Evolutionary conservation across 2,329 filamentous ascomycete genomes (phyloP).

Genomic region (Ceratocystis smalleyi): DNA sequence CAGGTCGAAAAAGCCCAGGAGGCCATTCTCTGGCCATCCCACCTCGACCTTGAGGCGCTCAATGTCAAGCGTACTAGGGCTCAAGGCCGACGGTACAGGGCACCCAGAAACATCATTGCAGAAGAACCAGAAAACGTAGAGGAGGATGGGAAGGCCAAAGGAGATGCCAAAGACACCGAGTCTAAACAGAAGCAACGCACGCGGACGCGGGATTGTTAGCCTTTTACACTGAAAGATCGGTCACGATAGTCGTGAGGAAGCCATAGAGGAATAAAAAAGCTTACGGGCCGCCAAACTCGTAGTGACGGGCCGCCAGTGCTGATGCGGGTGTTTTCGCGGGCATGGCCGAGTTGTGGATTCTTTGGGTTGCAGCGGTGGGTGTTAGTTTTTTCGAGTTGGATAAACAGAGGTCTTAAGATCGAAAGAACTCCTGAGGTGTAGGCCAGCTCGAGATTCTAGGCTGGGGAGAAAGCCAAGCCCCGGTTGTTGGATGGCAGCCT

Average conservation of each 20-base stretch:
- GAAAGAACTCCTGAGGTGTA: too few species aligned
- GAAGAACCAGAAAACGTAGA: conserved; percentile 65
- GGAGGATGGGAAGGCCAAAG: conserved; percentile 61
- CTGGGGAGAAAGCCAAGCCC: background rate
- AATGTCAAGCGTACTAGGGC: conserved; percentile 54
- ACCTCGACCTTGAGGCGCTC: conserved; percentile 62
- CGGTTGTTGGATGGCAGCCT: background rate
- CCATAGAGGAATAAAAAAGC: conserved; percentile 18
- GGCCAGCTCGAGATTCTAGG: background rate
- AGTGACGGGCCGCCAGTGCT: conserved; percentile 27
- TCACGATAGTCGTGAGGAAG: background rate
- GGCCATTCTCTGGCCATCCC: conserved; percentile 61
- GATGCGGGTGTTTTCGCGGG: conserved; percentile 19
- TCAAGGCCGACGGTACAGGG: conserved; percentile 65
- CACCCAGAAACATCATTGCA: conserved; percentile 92
- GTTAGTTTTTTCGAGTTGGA: background rate
- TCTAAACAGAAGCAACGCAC: conserved; percentile 29
- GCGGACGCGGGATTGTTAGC: background rate
- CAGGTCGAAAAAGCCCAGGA: conserved; percentile 54
- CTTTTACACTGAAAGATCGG: background rate
- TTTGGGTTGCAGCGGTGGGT: background rate
- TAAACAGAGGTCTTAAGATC: background rate
- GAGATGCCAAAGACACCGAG: conserved; percentile 63
- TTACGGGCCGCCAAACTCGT: conserved; percentile 39
- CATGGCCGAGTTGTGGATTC: background rate